Evolutionary conservation across 78 protist genomes (phyloP).

Genomic region (Dictyostelium brefeldianum): DNA sequence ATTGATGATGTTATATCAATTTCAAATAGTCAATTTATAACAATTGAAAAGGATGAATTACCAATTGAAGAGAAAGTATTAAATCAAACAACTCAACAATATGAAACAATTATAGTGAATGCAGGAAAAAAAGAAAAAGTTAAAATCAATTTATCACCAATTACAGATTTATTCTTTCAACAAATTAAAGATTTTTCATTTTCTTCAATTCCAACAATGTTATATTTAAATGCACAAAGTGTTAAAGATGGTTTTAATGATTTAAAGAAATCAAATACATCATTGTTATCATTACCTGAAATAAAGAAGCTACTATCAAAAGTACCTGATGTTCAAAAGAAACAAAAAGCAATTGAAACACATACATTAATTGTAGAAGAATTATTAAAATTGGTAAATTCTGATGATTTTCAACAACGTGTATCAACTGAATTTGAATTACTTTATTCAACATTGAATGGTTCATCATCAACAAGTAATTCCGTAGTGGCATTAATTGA

Average conservation of each 20-base stretch:
- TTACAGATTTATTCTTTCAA: not conserved
- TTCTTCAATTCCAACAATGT: not conserved
- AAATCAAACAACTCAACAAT: not conserved
- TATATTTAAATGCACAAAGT: not conserved
- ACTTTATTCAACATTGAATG: not conserved
- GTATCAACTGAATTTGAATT: not conserved
- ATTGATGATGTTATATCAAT: constrained; percentile 13
- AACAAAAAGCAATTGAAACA: not conserved
- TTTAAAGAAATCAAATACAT: not conserved
- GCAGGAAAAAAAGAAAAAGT: not conserved
- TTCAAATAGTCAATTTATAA: not conserved
- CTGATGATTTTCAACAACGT: constrained; percentile 5
- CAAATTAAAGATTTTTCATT: constrained; percentile 4
- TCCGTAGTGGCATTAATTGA: not conserved
- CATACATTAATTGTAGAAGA: not conserved
- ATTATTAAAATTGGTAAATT: not conserved
- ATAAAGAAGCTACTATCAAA: not conserved
- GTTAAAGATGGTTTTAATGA: not conserved
- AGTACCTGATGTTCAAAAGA: not conserved
- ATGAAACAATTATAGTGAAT: not conserved
- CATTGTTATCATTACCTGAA: constrained; percentile 5
- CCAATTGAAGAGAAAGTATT: not conserved
- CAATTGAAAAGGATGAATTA: not conserved
- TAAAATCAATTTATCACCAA: not conserved
- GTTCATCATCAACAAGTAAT: not conserved